A percentile compares a stretch with the other conserved stretches of the same genome.
phyloP scores from a whole-genome alignment of 345 rosid species.

The Luvunga scandens region DNA sequence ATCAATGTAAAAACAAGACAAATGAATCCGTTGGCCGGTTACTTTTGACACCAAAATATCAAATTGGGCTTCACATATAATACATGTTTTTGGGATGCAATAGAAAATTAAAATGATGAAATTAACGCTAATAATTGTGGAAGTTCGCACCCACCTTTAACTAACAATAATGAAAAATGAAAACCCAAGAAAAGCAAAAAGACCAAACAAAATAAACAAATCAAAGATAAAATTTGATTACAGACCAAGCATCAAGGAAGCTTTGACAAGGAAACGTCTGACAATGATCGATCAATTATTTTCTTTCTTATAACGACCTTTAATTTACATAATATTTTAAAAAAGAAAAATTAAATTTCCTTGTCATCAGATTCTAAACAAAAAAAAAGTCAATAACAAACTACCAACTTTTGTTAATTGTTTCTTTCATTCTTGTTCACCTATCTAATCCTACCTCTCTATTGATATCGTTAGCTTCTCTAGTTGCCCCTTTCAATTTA shows the following conservation, averaged over 20 bases:
- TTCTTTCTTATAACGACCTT: background rate
- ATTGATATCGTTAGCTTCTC: background rate
- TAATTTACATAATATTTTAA: background rate
- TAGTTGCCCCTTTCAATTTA: background rate
- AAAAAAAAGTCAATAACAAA: slow-evolving; percentile 42
- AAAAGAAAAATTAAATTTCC: background rate
- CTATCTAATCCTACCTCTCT: slow-evolving; percentile 29
- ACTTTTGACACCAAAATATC: background rate
- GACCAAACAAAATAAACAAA: background rate
- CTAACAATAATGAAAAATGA: slow-evolving; percentile 28
- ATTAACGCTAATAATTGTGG: background rate
- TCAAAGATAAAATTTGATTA: background rate
- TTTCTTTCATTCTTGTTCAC: slow-evolving; percentile 38
- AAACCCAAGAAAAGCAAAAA: slow-evolving; percentile 21
- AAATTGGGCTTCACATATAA: background rate
- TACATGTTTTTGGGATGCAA: background rate
- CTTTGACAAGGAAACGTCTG: slow-evolving; percentile 19
- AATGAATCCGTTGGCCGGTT: background rate
- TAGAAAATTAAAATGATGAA: background rate
- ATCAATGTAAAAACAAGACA: background rate
- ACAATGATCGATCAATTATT: slow-evolving; percentile 2
- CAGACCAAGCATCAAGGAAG: background rate
- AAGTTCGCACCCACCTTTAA: slow-evolving; percentile 21
- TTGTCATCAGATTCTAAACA: slow-evolving; percentile 13
- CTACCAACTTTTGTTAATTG: slow-evolving; percentile 37